These are phyloP conservation scores for Talaromyces marneffei DNA, from an alignment of 2,329 filamentous ascomycete species.

Conservation along the genomic window DNA sequence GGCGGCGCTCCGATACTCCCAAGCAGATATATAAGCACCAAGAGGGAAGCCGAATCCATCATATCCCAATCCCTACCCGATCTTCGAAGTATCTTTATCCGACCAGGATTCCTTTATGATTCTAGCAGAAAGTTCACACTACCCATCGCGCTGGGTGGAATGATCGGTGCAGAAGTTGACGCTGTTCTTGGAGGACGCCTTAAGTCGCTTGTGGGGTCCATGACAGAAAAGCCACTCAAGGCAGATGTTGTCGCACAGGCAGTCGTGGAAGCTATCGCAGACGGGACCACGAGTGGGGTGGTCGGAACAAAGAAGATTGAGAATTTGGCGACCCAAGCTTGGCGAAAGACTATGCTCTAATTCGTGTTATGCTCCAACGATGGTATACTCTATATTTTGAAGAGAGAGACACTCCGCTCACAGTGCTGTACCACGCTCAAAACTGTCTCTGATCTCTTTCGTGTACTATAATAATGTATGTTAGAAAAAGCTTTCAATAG, in stretches of 20 bases:
- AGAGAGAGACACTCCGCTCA: slow-evolving; percentile 50
- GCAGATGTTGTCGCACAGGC: slow-evolving; percentile 84
- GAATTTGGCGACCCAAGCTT: slow-evolving; percentile 69
- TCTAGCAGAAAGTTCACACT: slow-evolving; percentile 73
- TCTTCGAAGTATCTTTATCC: slow-evolving; percentile 74
- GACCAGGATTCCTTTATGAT: slow-evolving; percentile 88
- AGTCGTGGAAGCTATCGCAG: slow-evolving; percentile 76
- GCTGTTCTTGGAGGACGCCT: slow-evolving; percentile 68
- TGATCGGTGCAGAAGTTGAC: slow-evolving; percentile 71
- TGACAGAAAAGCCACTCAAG: slow-evolving; percentile 78
- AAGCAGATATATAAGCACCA: slow-evolving; percentile 78
- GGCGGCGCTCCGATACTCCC: slow-evolving; percentile 81
- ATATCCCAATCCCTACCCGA: slow-evolving; percentile 67
- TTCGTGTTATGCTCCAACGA: too few species aligned
- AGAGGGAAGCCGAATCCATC: slow-evolving; percentile 77
- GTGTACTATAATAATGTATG: slow-evolving; percentile 59
- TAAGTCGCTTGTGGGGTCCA: slow-evolving; percentile 73
- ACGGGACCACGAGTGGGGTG: slow-evolving; percentile 65
- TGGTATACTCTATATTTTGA: background rate
- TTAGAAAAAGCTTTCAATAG: slow-evolving; percentile 7
- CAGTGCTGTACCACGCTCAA: slow-evolving; percentile 78
- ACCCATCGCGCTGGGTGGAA: slow-evolving; percentile 72
- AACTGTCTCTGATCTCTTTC: slow-evolving; percentile 91
- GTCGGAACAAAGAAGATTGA: slow-evolving; percentile 78
- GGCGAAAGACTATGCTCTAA: slow-evolving; percentile 86